These are phyloP conservation scores for Apophysomyces ossiformis DNA, from an alignment of 371 early-diverging fungal genomes.

Conservation along the genomic window DNA sequence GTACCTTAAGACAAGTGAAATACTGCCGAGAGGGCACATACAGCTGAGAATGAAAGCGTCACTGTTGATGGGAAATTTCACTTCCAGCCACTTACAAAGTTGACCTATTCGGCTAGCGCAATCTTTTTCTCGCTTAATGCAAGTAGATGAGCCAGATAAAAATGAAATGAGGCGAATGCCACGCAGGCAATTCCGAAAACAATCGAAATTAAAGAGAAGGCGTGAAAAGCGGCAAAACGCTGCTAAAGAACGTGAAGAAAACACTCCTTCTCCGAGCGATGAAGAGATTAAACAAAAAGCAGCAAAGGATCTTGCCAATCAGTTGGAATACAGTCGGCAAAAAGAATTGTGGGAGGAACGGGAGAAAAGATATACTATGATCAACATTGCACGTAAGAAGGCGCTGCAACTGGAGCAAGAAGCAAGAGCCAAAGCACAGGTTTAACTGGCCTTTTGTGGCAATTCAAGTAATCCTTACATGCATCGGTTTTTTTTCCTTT, in stretches of 20 bases:
- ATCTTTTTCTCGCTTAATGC: not conserved
- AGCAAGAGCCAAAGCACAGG: conserved; percentile 18
- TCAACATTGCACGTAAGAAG: conserved; percentile 17
- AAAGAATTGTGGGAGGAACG: conserved; percentile 24
- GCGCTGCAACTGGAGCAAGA: conserved; percentile 18
- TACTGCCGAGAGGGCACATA: too few relatives aligned
- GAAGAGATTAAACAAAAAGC: conserved; percentile 5
- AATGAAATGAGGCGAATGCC: conserved; percentile 9
- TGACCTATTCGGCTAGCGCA: not conserved
- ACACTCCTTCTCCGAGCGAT: not conserved
- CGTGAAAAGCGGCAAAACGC: conserved; percentile 12
- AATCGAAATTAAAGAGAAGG: conserved; percentile 16
- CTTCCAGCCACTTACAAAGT: not conserved
- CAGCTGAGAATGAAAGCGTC: too few relatives aligned
- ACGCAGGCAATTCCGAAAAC: conserved; percentile 22
- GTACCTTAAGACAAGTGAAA: too few relatives aligned
- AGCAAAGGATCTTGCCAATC: conserved; percentile 10
- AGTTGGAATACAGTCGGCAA: conserved; percentile 18
- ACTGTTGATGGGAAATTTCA: too few relatives aligned
- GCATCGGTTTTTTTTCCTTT: not conserved
- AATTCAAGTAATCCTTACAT: not conserved
- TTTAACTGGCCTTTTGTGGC: not conserved
- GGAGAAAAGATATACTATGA: conserved; percentile 20
- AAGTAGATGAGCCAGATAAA: not conserved
- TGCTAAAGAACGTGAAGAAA: conserved; percentile 19